Base-by-base conservation (phyloP, 2,329 filamentous ascomycete species). In the Tolypocladium nubicola region DNA sequence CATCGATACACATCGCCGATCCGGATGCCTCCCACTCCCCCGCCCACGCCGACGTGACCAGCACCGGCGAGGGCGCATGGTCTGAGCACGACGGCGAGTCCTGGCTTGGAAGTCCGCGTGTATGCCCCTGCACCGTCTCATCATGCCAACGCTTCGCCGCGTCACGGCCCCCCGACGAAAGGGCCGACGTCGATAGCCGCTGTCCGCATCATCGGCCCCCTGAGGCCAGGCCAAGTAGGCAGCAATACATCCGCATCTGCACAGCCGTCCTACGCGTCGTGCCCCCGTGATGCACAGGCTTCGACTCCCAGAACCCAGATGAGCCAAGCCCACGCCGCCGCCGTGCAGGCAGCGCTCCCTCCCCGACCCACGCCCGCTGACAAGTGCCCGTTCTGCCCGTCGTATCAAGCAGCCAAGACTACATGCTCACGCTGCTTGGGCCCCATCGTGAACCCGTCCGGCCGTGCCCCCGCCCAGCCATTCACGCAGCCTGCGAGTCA, bases 91-190 rank as follows among this genome's bases (percentile, higher is more conserved):
- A 26, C 23, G 43, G 43, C 43, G 45, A 47, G 45, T 8, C 45
- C 23, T 30, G 23, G 64, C 59, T 73, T n/a, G 76, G 66, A 63
- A 75, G 76, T 35, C 69, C 68, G 7, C 13, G 13, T 26, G 43
- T 19, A 7, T 47, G 21, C 43, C n/a, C 21, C 14, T 21, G 6
- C n/a, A 13, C 2, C 11, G 7, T 23, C 45, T 19, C 26, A 14
- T 5, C 23, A 47, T 49, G 23, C 23, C 16, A 21, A 23, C 21
- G 23, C 43, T 26, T 33, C 14, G 45, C 26, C 45, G n/a, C 45
- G 45, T 14, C 45, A 33, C 26, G 26, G 45, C 13, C 23, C 1
- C 3, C 23, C 43, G 23, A 26, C 16, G 45, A 16, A 45, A 26
- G 3, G 14, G 7, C 14, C 26, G 4, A 33, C 45, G 7, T 49